A percentile compares a stretch with the other conserved stretches of the same genome.
Conservation (phyloP, 2,329 filamentous ascomycete species). For the Aspergillus sp. region DNA sequence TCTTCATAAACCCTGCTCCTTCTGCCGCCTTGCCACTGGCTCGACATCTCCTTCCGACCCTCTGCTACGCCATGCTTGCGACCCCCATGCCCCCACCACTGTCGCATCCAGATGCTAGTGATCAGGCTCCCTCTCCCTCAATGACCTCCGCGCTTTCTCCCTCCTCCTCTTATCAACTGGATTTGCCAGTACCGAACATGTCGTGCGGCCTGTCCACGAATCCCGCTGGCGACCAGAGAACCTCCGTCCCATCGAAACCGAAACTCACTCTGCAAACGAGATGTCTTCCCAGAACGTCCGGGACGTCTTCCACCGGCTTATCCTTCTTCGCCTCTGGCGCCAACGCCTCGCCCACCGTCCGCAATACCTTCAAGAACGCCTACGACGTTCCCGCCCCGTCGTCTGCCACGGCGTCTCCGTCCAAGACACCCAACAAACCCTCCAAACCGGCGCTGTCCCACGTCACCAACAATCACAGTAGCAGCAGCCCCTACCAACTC, state of each 20-base stretch:
- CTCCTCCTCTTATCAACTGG: slow-evolving; percentile 1
- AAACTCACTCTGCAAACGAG: slow-evolving; percentile 54
- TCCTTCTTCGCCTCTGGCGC: slow-evolving; percentile 43
- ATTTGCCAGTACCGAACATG: no score
- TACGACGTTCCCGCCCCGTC: slow-evolving; percentile 39
- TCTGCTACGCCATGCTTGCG: slow-evolving; percentile 13
- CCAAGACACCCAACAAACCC: slow-evolving; percentile 17
- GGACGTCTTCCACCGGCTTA: slow-evolving; percentile 44
- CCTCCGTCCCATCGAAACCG: slow-evolving; percentile 35
- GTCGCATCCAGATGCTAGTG: no score
- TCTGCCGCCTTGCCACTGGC: slow-evolving; percentile 1
- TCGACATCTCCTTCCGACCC: slow-evolving; percentile 1
- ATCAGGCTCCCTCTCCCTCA: no score
- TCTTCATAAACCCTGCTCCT: neutral
- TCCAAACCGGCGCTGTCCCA: slow-evolving; percentile 24
- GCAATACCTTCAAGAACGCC: slow-evolving; percentile 54
- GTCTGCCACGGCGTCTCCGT: slow-evolving; percentile 29
- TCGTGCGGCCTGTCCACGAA: slow-evolving; percentile 3
- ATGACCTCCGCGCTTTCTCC: no score
- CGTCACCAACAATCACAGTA: slow-evolving; percentile 8
- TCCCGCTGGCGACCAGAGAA: slow-evolving; percentile 4
- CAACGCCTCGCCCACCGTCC: slow-evolving; percentile 47
- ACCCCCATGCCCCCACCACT: slow-evolving; percentile 14
- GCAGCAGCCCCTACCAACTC: slow-evolving; percentile 33
- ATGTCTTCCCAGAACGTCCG: slow-evolving; percentile 41